phyloP scores from a whole-genome alignment of 164 flowering plant genomes.

The Aristolochia californica region DNA sequence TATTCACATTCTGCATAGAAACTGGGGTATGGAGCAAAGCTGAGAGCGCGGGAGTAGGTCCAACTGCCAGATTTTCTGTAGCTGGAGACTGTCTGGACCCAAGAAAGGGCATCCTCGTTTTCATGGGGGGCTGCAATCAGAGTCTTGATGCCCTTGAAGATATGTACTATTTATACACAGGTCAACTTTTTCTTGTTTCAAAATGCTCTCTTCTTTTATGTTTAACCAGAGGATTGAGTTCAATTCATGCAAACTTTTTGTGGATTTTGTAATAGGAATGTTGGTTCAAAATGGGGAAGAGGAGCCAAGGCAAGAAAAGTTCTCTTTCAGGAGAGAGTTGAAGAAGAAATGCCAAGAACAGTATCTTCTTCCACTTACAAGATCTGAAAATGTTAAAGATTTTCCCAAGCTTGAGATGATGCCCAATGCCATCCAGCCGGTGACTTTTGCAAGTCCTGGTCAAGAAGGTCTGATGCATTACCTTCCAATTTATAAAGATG shows the following conservation, averaged over 20 bases:
- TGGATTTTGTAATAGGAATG: slow-evolving; percentile 34
- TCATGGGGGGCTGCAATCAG: slow-evolving; percentile 86
- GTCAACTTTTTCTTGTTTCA: slow-evolving; percentile 23
- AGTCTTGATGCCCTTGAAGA: slow-evolving; percentile 89
- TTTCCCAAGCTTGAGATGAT: slow-evolving; percentile 6
- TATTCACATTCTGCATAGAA: slow-evolving; percentile 29
- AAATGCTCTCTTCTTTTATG: background rate
- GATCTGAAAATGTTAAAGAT: slow-evolving; percentile 22
- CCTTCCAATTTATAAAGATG: too few relatives aligned
- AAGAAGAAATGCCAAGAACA: slow-evolving; percentile 78
- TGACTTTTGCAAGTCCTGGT: slow-evolving; percentile 16
- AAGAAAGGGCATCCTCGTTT: slow-evolving; percentile 43
- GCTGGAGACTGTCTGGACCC: slow-evolving; percentile 87
- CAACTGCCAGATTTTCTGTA: slow-evolving; percentile 87
- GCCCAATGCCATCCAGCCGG: slow-evolving; percentile 7
- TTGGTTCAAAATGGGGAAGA: slow-evolving; percentile 31
- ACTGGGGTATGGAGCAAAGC: slow-evolving; percentile 71
- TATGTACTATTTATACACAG: slow-evolving; percentile 84
- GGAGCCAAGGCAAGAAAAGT: slow-evolving; percentile 51
- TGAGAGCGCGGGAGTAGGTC: slow-evolving; percentile 51
- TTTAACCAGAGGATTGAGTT: background rate
- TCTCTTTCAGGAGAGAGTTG: slow-evolving; percentile 78
- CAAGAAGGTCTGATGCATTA: slow-evolving; percentile 31
- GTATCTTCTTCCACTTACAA: slow-evolving; percentile 17
- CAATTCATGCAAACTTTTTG: background rate